Evolutionary conservation across 2,329 filamentous ascomycete species (phyloP).

Genomic region (Ascochyta viciae-villosae): DNA sequence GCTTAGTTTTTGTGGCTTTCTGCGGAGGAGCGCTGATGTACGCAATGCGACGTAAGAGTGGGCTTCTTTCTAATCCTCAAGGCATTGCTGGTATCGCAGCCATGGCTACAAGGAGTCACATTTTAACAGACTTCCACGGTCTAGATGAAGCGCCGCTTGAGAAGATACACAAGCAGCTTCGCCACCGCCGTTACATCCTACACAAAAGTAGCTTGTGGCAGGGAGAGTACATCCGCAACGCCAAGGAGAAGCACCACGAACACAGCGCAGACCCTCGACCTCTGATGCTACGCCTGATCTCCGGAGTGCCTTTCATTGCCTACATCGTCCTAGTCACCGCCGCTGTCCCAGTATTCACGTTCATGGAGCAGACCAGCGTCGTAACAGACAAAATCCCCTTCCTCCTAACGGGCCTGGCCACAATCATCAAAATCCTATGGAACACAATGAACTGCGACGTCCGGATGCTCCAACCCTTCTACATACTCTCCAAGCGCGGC

Average conservation of each 20-base stretch:
- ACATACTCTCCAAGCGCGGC: conserved; percentile 70
- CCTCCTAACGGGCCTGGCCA: conserved; percentile 70
- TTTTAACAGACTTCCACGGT: conserved; percentile 75
- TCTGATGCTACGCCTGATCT: conserved; percentile 68
- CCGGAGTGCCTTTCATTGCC: conserved; percentile 67
- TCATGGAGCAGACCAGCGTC: conserved; percentile 59
- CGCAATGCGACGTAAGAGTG: conserved; percentile 69
- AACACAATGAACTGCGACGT: conserved; percentile 72
- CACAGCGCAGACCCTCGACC: conserved; percentile 64
- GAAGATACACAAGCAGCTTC: conserved; percentile 73
- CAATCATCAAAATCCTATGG: conserved; percentile 73
- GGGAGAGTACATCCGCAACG: conserved; percentile 60
- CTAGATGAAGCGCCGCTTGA: conserved; percentile 71
- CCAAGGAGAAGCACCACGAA: conserved; percentile 58
- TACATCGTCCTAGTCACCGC: conserved; percentile 64
- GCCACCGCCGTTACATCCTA: conserved; percentile 70
- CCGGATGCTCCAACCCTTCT: conserved; percentile 78
- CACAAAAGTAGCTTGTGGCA: conserved; percentile 75
- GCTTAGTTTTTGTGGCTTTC: conserved; percentile 64
- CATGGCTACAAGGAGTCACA: conserved; percentile 77
- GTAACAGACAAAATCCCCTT: conserved; percentile 70
- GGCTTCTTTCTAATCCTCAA: conserved; percentile 71
- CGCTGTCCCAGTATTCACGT: conserved; percentile 69
- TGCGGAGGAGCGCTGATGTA: conserved; percentile 66
- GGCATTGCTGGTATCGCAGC: conserved; percentile 77